Conservation (phyloP, 169 alveolate species). For the Plasmodium gallinaceum region DNA sequence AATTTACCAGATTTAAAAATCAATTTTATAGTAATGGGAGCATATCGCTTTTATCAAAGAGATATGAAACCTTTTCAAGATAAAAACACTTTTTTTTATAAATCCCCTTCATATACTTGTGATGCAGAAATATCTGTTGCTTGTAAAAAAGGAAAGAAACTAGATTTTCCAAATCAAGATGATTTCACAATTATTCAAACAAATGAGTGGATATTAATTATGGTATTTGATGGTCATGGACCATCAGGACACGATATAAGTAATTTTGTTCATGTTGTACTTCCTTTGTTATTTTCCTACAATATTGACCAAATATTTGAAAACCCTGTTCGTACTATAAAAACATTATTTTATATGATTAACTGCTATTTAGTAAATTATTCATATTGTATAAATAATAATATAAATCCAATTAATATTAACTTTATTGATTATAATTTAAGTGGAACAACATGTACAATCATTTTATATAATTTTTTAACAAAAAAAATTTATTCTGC, state of each 20-base stretch:
- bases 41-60: conserved; percentile 56
- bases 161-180: conserved; percentile 87
- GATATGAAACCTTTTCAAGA: conserved; percentile 72
- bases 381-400: conserved; percentile 80
- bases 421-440: conserved; percentile 85
- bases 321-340: conserved; percentile 67
- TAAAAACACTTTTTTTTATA: conserved; percentile 73
- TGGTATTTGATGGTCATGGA: conserved; percentile 91
- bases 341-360: conserved; percentile 74
- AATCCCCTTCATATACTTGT: conserved; percentile 74
- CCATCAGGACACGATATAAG: conserved; percentile 88
- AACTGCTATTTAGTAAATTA: conserved; percentile 79
- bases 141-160: conserved; percentile 84
- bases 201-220: conserved; percentile 82
- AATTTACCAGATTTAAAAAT: conserved; percentile 67
- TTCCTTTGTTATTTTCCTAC: conserved; percentile 80
- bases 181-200: conserved; percentile 84
- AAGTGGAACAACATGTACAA: conserved; percentile 87
- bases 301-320: conserved; percentile 77
- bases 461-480: conserved; percentile 75
- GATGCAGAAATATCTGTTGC: conserved; percentile 79
- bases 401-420: conserved; percentile 80
- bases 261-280: conserved; percentile 81
- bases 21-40: conserved; percentile 73
- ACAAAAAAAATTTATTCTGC: conserved; percentile 81